Evolutionary conservation across 768 basidiomycete species (phyloP), one percentile per base, ranked within the genome.

Genomic region (Serendipita sp.): DNA sequence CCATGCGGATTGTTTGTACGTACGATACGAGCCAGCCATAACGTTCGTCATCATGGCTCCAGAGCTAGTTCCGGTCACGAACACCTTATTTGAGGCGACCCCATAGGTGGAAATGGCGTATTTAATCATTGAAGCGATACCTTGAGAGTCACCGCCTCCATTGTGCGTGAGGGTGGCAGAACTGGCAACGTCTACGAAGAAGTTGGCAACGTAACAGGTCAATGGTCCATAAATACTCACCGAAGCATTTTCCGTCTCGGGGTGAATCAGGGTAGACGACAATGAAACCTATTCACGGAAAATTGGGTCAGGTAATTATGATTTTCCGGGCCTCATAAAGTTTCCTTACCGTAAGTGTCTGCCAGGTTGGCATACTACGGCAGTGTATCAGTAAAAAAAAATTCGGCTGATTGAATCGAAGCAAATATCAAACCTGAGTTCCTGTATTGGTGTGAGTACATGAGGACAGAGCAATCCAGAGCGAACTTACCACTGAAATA

Each of bases 31-130:
- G 35, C 80, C 81, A 56, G 74, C 73, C 48, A 83, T 73, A 32
- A 82, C 81, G 68, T 78, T 79, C 65, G 81, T 82, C 81, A 83
- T 83, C 82, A 83, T 84, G 65, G 76, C 76, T 48, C 81, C 82
- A 2, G 81, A 82, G 3, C 78, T 79, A 2, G 77, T 76, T 15
- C 81, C 82, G 38, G 79, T 79, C 32, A 77, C 77, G 70, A 78
- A 83, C 65, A 83, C 81, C 47, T 76, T 75, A 38, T 44, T 69
- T 3, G 79, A 44, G 67, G 80, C 77, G 44, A 81, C 80, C 32
- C 75, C 76, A 66, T 75, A 81, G 73, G 74, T 80, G 32, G 72
- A 62, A 56, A 83, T 78, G n/a, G 81, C 79, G 68, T 76, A 82
- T 45, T 76, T 74, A 44, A 79, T 76, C 71, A 77, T 76, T 28